Base-by-base conservation (phyloP, 2,329 filamentous ascomycete genomes). In the Hortaea sp. region DNA sequence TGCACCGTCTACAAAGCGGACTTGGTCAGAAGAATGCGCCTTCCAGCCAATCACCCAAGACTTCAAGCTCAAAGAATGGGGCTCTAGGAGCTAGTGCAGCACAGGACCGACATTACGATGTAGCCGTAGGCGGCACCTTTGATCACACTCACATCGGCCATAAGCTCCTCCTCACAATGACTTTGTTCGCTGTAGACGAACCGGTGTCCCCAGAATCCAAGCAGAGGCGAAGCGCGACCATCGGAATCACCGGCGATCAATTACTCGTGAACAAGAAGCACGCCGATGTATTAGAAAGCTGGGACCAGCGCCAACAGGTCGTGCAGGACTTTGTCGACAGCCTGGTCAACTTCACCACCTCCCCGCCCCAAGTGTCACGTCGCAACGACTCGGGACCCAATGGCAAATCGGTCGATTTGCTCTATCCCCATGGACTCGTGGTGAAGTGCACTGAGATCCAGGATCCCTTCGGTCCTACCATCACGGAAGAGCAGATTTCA, bases 131-230 rank as follows among this genome's bases (percentile, higher is more conserved):
- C 29, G 92, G 92, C 7, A 98, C 92, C 0, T 98, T 97, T 67
- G 92, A 98, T 64, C 88, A 97, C 66, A 76, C 98, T 20, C 92
- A 98, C 63, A 82, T 86, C 4, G 92, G 92, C 5, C 92, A 98
- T 70, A 98, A 97, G 68, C 74, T 97, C n/a, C 77, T 98, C 13
- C 77, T 98, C 13, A 88, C 89, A n/a, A 89, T 89, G 50, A 86
- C 85, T 0, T 78, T 82, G 0, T 77, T 95, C 46, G 75, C 88
- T 11, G 73, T 85, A 47, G 77, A 78, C 48, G 58, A 66, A 30
- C 56, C 51, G 51, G 59, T 69, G 0, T 58, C 61, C 1, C 53
- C 60, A 29, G 67, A 71, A 1, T 28, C 47, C 1, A 42, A 42
- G 11, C 39, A 42, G 6, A 56, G 63, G 20, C 77, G 78, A 50